Conservation (phyloP, 495 filamentous ascomycete genomes). For the Immersiella caudata region DNA sequence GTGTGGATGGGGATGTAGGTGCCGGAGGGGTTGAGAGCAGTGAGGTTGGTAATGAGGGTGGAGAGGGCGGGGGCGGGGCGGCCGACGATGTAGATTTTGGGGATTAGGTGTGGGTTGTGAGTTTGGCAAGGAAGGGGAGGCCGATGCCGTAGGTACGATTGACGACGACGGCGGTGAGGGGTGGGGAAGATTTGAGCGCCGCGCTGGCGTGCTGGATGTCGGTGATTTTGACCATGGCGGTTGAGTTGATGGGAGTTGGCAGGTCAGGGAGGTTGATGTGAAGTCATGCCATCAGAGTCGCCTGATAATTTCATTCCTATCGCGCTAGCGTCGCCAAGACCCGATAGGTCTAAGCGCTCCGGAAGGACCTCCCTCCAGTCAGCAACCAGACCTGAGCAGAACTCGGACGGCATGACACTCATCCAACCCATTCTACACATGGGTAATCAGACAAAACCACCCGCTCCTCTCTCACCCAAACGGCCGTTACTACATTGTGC, state of each 20-base stretch:
- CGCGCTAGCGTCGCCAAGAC: no score
- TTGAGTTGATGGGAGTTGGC: not conserved
- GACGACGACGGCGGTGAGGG: constrained; percentile 57
- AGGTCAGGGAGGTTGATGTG: no score
- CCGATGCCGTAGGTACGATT: constrained; percentile 68
- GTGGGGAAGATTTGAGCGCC: constrained; percentile 13
- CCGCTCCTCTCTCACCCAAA: no score
- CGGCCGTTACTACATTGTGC: no score
- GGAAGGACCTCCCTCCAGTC: no score
- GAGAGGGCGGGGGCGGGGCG: constrained; percentile 31
- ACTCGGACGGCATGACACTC: no score
- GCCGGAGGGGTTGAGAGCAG: constrained; percentile 50
- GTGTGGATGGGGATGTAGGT: constrained; percentile 53
- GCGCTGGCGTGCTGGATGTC: constrained; percentile 19
- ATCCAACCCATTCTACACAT: no score
- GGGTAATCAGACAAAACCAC: no score
- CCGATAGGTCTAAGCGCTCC: no score
- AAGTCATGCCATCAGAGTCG: no score
- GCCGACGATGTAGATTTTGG: constrained; percentile 51
- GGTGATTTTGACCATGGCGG: constrained; percentile 18
- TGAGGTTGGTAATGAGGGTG: constrained; percentile 37
- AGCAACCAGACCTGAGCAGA: no score
- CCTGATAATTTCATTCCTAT: no score
- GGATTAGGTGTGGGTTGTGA: constrained; percentile 49
- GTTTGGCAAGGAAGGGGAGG: constrained; percentile 54